phyloP scores from a whole-genome alignment of 1,284 basidiomycete species.

The Microbotryomycetes sp. region DNA sequence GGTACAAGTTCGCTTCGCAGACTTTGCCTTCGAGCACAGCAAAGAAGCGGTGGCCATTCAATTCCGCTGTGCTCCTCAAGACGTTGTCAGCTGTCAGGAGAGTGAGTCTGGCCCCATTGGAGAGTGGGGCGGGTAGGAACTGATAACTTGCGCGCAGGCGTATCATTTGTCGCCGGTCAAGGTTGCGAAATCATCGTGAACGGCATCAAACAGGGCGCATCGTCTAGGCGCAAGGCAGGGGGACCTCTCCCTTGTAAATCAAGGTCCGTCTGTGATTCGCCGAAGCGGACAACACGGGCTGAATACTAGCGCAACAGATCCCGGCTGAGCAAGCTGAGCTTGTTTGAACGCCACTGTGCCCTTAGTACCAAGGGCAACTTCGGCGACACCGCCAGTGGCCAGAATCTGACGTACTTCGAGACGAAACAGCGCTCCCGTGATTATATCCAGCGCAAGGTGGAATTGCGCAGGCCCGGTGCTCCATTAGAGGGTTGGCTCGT shows the following conservation, averaged over 20 bases:
- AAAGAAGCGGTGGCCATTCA: constrained; percentile 36
- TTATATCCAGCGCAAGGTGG: constrained; percentile 50
- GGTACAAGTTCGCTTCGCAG: constrained; percentile 55
- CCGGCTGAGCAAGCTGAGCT: constrained; percentile 44
- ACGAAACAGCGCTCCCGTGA: not conserved
- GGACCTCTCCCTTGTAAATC: constrained; percentile 54
- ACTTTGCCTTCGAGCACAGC: constrained; percentile 54
- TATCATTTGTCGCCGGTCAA: constrained; percentile 60
- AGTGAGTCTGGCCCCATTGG: constrained; percentile 3
- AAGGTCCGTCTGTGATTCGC: constrained; percentile 45
- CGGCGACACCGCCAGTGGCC: not conserved
- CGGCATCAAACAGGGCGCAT: constrained; percentile 63
- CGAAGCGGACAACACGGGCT: not conserved
- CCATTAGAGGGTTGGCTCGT: constrained; percentile 58
- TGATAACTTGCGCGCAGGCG: constrained; percentile 48
- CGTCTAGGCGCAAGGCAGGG: constrained; percentile 49
- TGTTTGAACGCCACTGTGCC: constrained; percentile 4
- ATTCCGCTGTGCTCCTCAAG: constrained; percentile 12
- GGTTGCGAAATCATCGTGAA: constrained; percentile 60
- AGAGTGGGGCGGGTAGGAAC: constrained; percentile 15
- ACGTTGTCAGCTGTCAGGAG: constrained; percentile 28
- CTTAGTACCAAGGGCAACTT: not conserved
- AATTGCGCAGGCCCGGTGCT: constrained; percentile 44
- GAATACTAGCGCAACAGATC: constrained; percentile 44
- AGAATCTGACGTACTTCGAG: not conserved